Percentiles rank a stretch among this genome's conserved stretches.
Evolutionary conservation across 106 monocot genomes (phyloP).

Genomic region (Acorus calamus): DNA sequence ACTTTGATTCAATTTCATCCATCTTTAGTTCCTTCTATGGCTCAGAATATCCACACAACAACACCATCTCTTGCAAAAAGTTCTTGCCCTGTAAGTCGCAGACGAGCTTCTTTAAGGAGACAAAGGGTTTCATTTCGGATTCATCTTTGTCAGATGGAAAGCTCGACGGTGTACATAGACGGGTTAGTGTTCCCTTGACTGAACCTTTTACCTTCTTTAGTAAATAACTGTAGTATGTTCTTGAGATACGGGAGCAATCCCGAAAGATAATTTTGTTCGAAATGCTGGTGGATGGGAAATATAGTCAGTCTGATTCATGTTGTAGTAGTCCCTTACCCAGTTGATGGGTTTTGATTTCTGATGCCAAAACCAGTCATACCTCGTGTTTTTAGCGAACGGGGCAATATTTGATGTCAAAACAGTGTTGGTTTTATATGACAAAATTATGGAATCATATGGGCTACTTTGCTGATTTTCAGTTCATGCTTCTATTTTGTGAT

Average conservation of each 20-base stretch:
- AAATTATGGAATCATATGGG: too few relatives aligned
- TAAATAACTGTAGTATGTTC: slow-evolving; percentile 3
- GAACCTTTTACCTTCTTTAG: not conserved
- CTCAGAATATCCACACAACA: slow-evolving; percentile 35
- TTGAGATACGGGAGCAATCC: slow-evolving; percentile 8
- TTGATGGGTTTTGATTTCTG: not conserved
- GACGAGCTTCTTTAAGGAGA: slow-evolving; percentile 33
- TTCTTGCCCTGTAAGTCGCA: slow-evolving; percentile 15
- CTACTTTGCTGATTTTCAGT: too few relatives aligned
- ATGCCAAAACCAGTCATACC: slow-evolving; percentile 9
- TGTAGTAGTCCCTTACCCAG: not conserved
- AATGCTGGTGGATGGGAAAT: slow-evolving; percentile 27
- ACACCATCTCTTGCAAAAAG: slow-evolving; percentile 27
- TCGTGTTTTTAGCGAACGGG: slow-evolving; percentile 30
- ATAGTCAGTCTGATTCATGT: slow-evolving; percentile 9
- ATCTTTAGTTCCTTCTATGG: slow-evolving; percentile 52
- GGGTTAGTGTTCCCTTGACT: not conserved
- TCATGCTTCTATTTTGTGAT: too few relatives aligned
- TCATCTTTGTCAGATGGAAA: slow-evolving; percentile 6
- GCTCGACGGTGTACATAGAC: slow-evolving; percentile 31
- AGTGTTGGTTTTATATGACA: not conserved
- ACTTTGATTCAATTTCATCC: slow-evolving; percentile 59
- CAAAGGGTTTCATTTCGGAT: slow-evolving; percentile 21
- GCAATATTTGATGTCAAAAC: slow-evolving; percentile 5
- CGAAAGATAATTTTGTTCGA: slow-evolving; percentile 26